phyloP scores from a whole-genome alignment of 1,284 basidiomycete species.

The Puccinia horiana region DNA sequence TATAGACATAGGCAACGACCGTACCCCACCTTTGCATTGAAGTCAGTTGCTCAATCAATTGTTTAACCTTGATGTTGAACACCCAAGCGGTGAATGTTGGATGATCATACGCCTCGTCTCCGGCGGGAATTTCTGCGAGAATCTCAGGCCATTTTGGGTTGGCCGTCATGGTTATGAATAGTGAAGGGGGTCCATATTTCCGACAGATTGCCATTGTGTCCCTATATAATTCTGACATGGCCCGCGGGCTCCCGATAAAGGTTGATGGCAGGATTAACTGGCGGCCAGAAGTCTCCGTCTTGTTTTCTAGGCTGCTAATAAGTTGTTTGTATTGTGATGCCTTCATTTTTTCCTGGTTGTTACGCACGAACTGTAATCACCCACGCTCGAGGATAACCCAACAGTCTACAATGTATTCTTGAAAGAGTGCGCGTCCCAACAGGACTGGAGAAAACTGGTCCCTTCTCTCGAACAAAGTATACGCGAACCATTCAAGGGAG shows the following conservation, averaged over 20 bases:
- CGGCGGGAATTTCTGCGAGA: background rate
- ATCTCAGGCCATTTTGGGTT: conserved; percentile 58
- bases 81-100: conserved; percentile 4
- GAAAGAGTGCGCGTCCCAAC: background rate
- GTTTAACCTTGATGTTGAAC: background rate
- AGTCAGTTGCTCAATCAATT: background rate
- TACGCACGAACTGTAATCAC: background rate
- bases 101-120: background rate
- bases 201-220: conserved; percentile 59
- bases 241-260: conserved; percentile 58
- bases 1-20: conserved; percentile 14
- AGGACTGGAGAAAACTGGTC: background rate
- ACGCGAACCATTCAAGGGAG: conserved; percentile 23
- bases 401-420: conserved; percentile 1
- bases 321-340: background rate
- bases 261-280: conserved; percentile 58
- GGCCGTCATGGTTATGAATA: conserved; percentile 61
- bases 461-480: background rate
- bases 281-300: conserved; percentile 21
- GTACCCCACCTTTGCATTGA: background rate
- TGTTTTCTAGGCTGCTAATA: background rate
- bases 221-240: conserved; percentile 59
- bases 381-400: background rate
- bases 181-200: conserved; percentile 56
- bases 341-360: background rate